Evolutionary conservation across 2,329 filamentous ascomycete genomes (phyloP), one percentile per base, ranked within the genome.

Genomic region (Aspergillus niger): DNA sequence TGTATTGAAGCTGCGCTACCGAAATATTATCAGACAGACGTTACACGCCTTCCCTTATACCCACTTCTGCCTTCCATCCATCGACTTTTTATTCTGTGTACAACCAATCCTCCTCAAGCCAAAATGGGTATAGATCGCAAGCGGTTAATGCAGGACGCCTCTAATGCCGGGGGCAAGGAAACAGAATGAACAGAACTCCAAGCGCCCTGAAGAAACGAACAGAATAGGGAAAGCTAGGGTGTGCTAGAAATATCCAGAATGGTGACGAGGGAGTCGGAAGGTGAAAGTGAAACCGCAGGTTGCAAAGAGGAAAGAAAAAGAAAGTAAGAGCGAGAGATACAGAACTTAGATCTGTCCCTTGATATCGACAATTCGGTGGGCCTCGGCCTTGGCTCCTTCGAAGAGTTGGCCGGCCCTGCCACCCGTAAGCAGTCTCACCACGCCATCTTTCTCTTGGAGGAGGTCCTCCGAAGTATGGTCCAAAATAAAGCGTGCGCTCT

Each of bases 281-380:
- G 28, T 24, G 8, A 17, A 26, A 38, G 49, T 26, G 30, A 36
- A 28, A n/a, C 22, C 30, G 28, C 43, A 47, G 30, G 30, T 26
- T 55, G 53, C n/a, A 30, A 56, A 56, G 60, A 56, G 56, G 60
- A 6, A 36, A 15, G 13, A 11, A 36, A 59, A 49, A 62, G 53
- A 55, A 43, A 49, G 10, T 38, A 41, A 17, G 52, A 54, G 44
- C 57, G 32, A 55, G 48, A 58, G 61, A 54, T 58, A 62, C 59
- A 38, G 26, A 57, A 53, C 55, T 62, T 76, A 81, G 58, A 97
- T 96, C 80, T 98, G 94, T 72, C 94, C 93, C 81, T 98, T 97
- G 82, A 98, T 96, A 80, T 98, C 93, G 82, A 98, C 90, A 74
- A 88, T 89, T 72, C 87, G 85, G 78, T 97, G 96, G 52, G 94